Evolutionary conservation across 495 filamentous ascomycete genomes (phyloP).

Genomic region (Xanthoparmelia taractica): DNA sequence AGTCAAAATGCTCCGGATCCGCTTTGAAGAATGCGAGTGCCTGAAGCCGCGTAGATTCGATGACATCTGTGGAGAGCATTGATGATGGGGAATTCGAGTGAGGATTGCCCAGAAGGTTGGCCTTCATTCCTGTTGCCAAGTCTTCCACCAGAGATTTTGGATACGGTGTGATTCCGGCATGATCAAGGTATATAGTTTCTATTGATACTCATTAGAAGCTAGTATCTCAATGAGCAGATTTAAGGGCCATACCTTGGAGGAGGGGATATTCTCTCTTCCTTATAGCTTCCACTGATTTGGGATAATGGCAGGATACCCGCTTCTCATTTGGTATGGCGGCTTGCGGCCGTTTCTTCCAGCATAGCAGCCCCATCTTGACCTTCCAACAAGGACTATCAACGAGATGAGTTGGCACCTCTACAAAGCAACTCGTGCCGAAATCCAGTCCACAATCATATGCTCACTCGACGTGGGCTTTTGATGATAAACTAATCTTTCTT

Average conservation of each 20-base stretch:
- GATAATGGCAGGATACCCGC: neutral
- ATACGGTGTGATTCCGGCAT: conserved; percentile 67
- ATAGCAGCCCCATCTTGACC: neutral
- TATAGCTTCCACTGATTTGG: conserved; percentile 7
- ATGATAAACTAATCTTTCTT: no score
- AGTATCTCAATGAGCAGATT: no score
- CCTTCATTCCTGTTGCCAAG: conserved; percentile 50
- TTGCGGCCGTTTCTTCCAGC: neutral
- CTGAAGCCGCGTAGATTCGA: conserved; percentile 52
- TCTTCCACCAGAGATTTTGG: conserved; percentile 52
- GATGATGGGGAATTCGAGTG: conserved; percentile 65
- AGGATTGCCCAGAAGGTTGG: conserved; percentile 64
- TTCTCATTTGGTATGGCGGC: neutral
- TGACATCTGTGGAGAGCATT: conserved; percentile 48
- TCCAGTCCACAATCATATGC: neutral
- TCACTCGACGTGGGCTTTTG: conserved; percentile 40
- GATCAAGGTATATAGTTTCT: conserved; percentile 58
- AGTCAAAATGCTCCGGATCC: conserved; percentile 54
- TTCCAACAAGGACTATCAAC: neutral
- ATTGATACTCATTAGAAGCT: neutral
- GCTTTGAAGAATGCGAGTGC: conserved; percentile 57
- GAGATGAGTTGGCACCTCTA: neutral
- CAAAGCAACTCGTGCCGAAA: neutral
- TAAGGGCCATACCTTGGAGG: conserved; percentile 2
- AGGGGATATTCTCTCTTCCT: conserved; percentile 10